Percentiles rank a stretch among this genome's conserved stretches.
Conservation (phyloP, 169 alveolate genomes). For the Plasmodium ovale region DNA sequence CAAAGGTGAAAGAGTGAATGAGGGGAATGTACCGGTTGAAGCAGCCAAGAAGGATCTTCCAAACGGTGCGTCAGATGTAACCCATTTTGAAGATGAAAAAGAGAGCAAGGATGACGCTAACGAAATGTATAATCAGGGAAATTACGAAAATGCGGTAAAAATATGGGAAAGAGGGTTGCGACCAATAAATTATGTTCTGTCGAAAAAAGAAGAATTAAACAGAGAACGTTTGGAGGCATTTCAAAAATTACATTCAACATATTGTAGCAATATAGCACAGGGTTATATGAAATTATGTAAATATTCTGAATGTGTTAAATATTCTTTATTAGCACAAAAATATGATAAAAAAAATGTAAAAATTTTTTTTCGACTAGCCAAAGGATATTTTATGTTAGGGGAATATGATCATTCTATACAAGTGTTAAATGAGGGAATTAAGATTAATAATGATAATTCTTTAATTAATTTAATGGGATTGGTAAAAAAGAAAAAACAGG, state of each 20-base stretch:
- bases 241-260: slow-evolving; percentile 43
- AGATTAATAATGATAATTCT: slow-evolving; percentile 42
- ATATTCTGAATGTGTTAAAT: slow-evolving; percentile 73
- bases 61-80: not conserved
- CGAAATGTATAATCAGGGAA: slow-evolving; percentile 60
- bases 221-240: slow-evolving; percentile 31
- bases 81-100: slow-evolving; percentile 39
- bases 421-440: slow-evolving; percentile 69
- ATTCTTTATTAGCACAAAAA: slow-evolving; percentile 62
- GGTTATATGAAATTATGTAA: slow-evolving; percentile 58
- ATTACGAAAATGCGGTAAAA: slow-evolving; percentile 65
- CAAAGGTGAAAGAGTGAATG: not conserved
- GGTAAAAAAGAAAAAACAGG: slow-evolving; percentile 46
- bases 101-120: slow-evolving; percentile 72
- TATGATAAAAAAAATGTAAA: slow-evolving; percentile 53
- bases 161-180: slow-evolving; percentile 70
- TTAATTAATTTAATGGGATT: slow-evolving; percentile 56
- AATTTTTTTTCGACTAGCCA: slow-evolving; percentile 61
- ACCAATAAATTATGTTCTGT: slow-evolving; percentile 57
- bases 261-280: slow-evolving; percentile 74
- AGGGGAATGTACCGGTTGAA: no score
- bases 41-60: not conserved
- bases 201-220: slow-evolving; percentile 64
- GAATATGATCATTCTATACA: slow-evolving; percentile 57
- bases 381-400: slow-evolving; percentile 75